Evolutionary conservation across 2,329 filamentous ascomycete species (phyloP).

Genomic region (Cercospora sojina): DNA sequence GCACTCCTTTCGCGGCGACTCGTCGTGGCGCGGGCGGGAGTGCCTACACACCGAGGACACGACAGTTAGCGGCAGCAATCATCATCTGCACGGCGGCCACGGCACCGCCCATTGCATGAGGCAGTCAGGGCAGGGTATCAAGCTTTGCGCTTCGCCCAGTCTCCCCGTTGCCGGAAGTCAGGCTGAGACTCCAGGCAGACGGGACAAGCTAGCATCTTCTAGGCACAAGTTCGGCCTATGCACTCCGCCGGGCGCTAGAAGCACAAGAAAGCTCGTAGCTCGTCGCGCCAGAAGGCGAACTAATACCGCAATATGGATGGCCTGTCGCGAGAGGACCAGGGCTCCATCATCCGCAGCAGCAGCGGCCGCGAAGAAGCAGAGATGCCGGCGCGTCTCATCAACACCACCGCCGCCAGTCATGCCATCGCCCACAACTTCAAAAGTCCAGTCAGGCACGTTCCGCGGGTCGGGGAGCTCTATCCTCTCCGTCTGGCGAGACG

Average conservation of each 20-base stretch:
- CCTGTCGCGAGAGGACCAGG: neutral
- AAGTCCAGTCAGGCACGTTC: neutral
- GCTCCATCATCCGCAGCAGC: neutral
- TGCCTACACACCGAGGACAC: neutral
- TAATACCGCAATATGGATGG: neutral
- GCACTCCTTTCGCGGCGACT: neutral
- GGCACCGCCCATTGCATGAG: neutral
- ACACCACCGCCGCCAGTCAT: neutral
- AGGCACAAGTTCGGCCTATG: constrained; percentile 10
- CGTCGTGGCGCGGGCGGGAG: neutral
- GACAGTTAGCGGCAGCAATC: neutral
- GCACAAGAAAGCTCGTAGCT: constrained; percentile 1
- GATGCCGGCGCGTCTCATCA: neutral
- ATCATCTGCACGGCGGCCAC: neutral
- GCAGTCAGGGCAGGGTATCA: neutral
- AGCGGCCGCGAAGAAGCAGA: neutral
- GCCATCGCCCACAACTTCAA: neutral
- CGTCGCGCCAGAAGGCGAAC: constrained; percentile 8
- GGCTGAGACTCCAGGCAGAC: neutral
- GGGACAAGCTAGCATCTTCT: neutral
- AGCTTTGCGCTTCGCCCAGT: constrained; percentile 7
- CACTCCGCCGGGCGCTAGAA: constrained; percentile 12
- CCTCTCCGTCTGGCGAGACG: neutral
- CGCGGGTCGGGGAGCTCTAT: neutral
- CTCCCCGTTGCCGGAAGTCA: constrained; percentile 10